Base-by-base conservation (phyloP, 73 alveolate genomes). In the Stentor roeselii region DNA sequence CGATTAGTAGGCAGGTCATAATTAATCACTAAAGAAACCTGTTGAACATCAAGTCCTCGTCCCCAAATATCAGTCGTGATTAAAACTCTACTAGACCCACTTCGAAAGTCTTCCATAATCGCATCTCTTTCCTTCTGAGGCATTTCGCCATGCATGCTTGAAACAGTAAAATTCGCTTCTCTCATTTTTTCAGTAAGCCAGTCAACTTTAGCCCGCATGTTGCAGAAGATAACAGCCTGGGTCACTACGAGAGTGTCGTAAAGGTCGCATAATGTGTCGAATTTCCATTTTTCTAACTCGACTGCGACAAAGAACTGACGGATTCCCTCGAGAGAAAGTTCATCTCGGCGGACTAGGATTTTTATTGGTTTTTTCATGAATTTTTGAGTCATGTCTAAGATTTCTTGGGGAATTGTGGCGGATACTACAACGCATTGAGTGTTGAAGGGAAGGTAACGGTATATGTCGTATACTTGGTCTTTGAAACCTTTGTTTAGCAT, bases 21-120 rank as follows among this genome's bases (percentile, higher is more conserved):
- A 89, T 96, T 96, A 76, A 97, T 95, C 82, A 97, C 99, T 58
- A 97, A 93, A 15, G 98, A 90, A 41, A 97, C 99, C 89, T 96
- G 98, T 88, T 97, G 96, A 82, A 97, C 99, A 90, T 97, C 99
- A 42, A 97, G 90, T 42, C 99, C 99, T 86, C 99, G 93, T 37
- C 99, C 99, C 99, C 99, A 96, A 60, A 96, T 93, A 92, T 92
- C 98, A 50, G 97, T 95, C 27, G 99, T 96, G 82, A 60, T 78
- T 76, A 95, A 76, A 3, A 95, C 98, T 59, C 97, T 42, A 36
- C 89, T 84, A 31, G 86, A 82, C n/a, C 96, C 98, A 15, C 90
- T 91, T 75, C 96, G 78, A 90, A 90, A 90, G 76, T 92, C 98
- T 40, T 86, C 94, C 99, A 95, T 95, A 82, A 95, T 95, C 75